Evolutionary conservation across 2,329 filamentous ascomycete genomes (phyloP), one percentile per base, ranked within the genome.

Genomic region (Phialemoniopsis sp.): DNA sequence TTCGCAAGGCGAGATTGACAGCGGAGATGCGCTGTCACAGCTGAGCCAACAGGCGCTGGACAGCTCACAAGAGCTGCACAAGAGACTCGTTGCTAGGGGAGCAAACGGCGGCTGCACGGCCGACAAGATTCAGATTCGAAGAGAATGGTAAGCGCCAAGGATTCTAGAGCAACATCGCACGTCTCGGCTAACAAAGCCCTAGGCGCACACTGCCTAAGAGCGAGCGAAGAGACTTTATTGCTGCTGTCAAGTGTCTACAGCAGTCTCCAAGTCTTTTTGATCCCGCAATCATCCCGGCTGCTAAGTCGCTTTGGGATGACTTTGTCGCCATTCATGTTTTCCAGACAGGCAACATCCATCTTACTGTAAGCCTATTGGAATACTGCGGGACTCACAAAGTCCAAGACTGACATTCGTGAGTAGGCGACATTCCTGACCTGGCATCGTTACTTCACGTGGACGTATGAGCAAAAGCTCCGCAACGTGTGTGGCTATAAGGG

Each of bases 391-490:
- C 21, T 6, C 6, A 26, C 21, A 26, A 26, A 26, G 21, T 26
- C 6, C 6, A 26, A 26, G 12, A n/a, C 37, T 38, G 14, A 33
- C 30, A 29, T 7, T 7, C 7, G 13, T n/a, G 4, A 2, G 6
- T 13, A 56, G 55, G 59, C 55, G 1, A 59, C 57, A 37, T 64
- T 65, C 46, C 56, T 64, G 15, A 50, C 57, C 21, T 65, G 60
- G 51, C 60, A 65, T 41, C 53, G 60, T 32, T 54, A 59, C 41
- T 64, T 56, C 48, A 51, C 59, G 43, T 57, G 50, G 49, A 51
- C 49, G 7, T 64, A 58, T 40, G 58, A 64, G 40, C 47, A 59
- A 36, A 56, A 57, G 32, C 55, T 64, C 8, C 51, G 54, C 19
- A 47, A 55, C 6, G 42, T 55, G 34, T 65, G 62, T 40, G 61